Conservation (phyloP, 305 asterid genomes). For the Ruellia speciosa region DNA sequence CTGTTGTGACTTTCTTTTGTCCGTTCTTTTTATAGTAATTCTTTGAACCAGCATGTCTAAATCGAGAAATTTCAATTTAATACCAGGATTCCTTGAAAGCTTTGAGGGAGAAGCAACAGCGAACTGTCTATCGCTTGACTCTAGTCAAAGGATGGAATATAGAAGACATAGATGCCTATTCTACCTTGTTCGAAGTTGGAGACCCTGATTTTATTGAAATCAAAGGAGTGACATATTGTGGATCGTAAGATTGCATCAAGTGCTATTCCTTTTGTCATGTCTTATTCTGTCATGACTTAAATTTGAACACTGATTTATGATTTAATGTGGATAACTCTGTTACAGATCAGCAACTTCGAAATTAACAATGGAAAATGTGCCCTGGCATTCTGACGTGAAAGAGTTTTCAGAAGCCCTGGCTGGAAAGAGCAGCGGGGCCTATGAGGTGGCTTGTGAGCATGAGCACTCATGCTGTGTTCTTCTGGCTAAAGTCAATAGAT, state of each 20-base stretch:
- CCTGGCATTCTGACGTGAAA: conserved; percentile 90
- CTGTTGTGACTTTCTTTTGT: conserved; percentile 8
- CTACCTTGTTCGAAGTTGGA: conserved; percentile 58
- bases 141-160: conserved; percentile 96
- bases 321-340: conserved; percentile 9
- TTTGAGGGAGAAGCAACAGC: conserved; percentile 72
- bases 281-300: neutral
- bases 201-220: conserved; percentile 87
- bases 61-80: conserved; percentile 9
- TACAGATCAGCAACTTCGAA: conserved; percentile 88
- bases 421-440: conserved; percentile 66
- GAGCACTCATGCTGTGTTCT: conserved; percentile 92
- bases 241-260: conserved; percentile 54
- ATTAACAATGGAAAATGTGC: conserved; percentile 94
- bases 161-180: conserved; percentile 86
- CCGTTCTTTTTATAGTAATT: conserved; percentile 5
- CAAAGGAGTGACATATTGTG: conserved; percentile 97
- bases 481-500: conserved; percentile 72
- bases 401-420: conserved; percentile 77
- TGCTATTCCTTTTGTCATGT: conserved; percentile 1
- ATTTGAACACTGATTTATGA: neutral
- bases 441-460: conserved; percentile 92
- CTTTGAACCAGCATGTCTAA: conserved; percentile 11
- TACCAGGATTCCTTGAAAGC: conserved; percentile 80
- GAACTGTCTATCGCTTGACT: conserved; percentile 85